Percentiles rank a stretch among this genome's conserved stretches.
Conservation (phyloP, 306 rosid species). For the Quercus robur region DNA sequence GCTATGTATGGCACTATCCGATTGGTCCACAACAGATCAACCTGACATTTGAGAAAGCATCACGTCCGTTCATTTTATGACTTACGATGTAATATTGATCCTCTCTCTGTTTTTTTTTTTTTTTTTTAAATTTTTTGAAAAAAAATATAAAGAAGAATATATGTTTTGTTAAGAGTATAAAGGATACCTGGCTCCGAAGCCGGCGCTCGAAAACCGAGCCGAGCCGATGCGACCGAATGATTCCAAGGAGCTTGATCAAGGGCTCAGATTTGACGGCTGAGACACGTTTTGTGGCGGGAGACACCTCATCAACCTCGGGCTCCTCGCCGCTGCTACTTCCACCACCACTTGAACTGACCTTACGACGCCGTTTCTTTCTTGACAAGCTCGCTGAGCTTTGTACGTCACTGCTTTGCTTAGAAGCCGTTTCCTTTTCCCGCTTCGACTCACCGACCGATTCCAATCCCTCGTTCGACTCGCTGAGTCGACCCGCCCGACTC, state of each 20-base stretch:
- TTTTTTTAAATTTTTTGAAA: background rate
- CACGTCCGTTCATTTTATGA: background rate
- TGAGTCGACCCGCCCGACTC: slow-evolving; percentile 4
- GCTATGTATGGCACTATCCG: background rate
- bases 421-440: slow-evolving; percentile 11
- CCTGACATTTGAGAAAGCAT: background rate
- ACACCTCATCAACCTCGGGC: slow-evolving; percentile 37
- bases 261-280: slow-evolving; percentile 43
- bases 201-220: slow-evolving; percentile 57
- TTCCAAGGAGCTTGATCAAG: slow-evolving; percentile 39
- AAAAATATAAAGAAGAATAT: background rate
- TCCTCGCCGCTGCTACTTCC: slow-evolving; percentile 43
- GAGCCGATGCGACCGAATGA: slow-evolving; percentile 48
- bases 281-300: slow-evolving; percentile 48
- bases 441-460: slow-evolving; percentile 30
- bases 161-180: background rate
- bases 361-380: slow-evolving; percentile 32
- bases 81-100: background rate
- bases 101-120: background rate
- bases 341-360: slow-evolving; percentile 5
- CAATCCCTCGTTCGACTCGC: slow-evolving; percentile 26
- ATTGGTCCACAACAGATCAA: background rate
- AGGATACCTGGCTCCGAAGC: slow-evolving; percentile 57
- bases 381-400: slow-evolving; percentile 49
- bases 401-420: slow-evolving; percentile 47